Conservation (phyloP, 345 rosid genomes). For the Bruguiera parviflora region DNA sequence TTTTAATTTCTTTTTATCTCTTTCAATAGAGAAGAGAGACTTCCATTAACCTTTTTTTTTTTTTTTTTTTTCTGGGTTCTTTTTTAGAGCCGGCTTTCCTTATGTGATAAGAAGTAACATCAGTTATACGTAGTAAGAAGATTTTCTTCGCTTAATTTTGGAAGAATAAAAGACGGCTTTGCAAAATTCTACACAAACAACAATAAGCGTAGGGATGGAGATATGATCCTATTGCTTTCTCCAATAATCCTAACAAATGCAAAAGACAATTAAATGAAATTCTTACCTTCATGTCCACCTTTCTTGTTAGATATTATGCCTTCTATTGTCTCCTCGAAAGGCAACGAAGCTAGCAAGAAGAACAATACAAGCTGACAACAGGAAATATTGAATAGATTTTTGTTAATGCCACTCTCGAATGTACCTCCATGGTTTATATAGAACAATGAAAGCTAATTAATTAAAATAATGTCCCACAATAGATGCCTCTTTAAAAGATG, state of each 20-base stretch:
- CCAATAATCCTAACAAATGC: background rate
- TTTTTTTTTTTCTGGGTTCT: too few relatives aligned
- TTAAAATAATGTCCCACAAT: background rate
- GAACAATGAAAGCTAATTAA: background rate
- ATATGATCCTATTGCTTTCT: too few relatives aligned
- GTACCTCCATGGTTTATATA: constrained; percentile 24
- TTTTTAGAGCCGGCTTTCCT: too few relatives aligned
- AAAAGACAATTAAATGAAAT: background rate
- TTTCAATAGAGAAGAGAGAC: too few relatives aligned
- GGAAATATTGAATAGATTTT: background rate
- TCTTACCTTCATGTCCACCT: constrained; percentile 11
- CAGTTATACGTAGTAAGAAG: background rate
- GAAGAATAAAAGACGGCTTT: background rate
- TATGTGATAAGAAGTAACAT: too few relatives aligned
- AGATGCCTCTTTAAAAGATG: constrained; percentile 17
- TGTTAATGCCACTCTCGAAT: constrained; percentile 12
- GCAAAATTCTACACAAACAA: too few relatives aligned
- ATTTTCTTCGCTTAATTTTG: background rate
- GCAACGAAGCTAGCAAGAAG: background rate
- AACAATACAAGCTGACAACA: background rate
- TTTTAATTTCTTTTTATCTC: too few relatives aligned
- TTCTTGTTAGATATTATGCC: background rate
- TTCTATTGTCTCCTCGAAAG: too few relatives aligned
- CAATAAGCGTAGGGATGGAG: too few relatives aligned
- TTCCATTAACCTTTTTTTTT: too few relatives aligned